These are phyloP conservation scores for Calonectria henricotiae DNA, from an alignment of 2,329 filamentous ascomycete genomes.

Conservation along the genomic window DNA sequence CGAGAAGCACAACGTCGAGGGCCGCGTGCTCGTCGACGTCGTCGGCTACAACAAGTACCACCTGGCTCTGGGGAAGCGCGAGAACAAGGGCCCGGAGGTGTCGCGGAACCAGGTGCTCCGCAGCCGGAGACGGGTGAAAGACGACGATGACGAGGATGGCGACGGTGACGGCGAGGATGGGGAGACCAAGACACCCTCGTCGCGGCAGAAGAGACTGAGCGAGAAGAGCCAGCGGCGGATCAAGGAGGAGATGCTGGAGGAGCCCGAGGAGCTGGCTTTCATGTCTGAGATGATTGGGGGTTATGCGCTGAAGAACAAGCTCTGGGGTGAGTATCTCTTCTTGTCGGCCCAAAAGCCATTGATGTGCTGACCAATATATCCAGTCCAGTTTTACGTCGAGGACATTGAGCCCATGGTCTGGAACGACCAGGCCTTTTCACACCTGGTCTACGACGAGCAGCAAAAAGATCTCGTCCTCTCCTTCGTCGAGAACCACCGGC, in stretches of 20 bases:
- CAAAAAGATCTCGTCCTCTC: constrained; percentile 66
- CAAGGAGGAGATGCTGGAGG: constrained; percentile 59
- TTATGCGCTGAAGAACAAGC: constrained; percentile 65
- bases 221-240: constrained; percentile 59
- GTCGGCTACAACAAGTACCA: constrained; percentile 63
- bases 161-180: not conserved
- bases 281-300: constrained; percentile 62
- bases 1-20: constrained; percentile 60
- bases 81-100: constrained; percentile 55
- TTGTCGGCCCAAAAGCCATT: not conserved
- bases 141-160: constrained; percentile 26
- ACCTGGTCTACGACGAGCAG: constrained; percentile 65
- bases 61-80: constrained; percentile 57
- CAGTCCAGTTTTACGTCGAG: constrained; percentile 60
- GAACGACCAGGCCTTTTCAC: constrained; percentile 65
- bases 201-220: constrained; percentile 51
- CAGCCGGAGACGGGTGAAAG: not conserved
- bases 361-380: constrained; percentile 29
- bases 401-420: constrained; percentile 62
- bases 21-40: constrained; percentile 61
- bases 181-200: constrained; percentile 33
- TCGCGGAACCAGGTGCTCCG: constrained; percentile 45
- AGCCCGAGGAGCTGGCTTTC: constrained; percentile 60
- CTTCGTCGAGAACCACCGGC: constrained; percentile 64
- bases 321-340: constrained; percentile 58